Conservation (phyloP, 306 rosid genomes). For the Morella rubra region DNA sequence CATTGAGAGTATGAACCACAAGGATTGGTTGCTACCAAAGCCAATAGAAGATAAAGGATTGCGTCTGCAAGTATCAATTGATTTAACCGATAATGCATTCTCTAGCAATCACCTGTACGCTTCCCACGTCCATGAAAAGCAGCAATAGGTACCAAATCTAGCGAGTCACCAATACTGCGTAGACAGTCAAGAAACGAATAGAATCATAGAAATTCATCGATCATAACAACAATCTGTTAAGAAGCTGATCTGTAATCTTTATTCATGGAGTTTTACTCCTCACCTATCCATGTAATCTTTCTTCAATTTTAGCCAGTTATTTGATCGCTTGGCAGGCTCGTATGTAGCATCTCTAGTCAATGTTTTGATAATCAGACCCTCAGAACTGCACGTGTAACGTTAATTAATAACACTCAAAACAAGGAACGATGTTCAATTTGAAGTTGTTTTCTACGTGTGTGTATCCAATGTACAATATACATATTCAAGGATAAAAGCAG, state of each 20-base stretch:
- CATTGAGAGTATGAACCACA: background rate
- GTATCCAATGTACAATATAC: background rate
- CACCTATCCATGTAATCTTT: constrained; percentile 85
- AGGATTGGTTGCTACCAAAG: background rate
- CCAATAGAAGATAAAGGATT: background rate
- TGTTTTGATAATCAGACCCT: constrained; percentile 90
- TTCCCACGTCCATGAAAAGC: constrained; percentile 96
- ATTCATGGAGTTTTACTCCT: constrained; percentile 22
- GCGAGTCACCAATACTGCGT: constrained; percentile 88
- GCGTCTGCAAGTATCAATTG: constrained; percentile 5
- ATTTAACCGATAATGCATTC: constrained; percentile 8
- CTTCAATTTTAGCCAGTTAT: constrained; percentile 92
- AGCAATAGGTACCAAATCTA: constrained; percentile 96
- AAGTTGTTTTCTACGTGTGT: background rate
- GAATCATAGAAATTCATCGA: constrained; percentile 30
- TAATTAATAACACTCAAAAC: constrained; percentile 10
- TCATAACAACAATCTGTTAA: constrained; percentile 7
- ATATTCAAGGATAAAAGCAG: background rate
- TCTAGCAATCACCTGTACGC: constrained; percentile 69
- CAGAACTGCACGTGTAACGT: constrained; percentile 61
- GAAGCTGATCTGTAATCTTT: constrained; percentile 8
- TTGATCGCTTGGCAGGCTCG: constrained; percentile 89
- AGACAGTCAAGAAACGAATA: constrained; percentile 26
- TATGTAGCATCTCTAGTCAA: constrained; percentile 81
- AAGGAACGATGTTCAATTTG: constrained; percentile 2